phyloP scores from a whole-genome alignment of 1,284 basidiomycete species.

The Schizophyllum commune region DNA sequence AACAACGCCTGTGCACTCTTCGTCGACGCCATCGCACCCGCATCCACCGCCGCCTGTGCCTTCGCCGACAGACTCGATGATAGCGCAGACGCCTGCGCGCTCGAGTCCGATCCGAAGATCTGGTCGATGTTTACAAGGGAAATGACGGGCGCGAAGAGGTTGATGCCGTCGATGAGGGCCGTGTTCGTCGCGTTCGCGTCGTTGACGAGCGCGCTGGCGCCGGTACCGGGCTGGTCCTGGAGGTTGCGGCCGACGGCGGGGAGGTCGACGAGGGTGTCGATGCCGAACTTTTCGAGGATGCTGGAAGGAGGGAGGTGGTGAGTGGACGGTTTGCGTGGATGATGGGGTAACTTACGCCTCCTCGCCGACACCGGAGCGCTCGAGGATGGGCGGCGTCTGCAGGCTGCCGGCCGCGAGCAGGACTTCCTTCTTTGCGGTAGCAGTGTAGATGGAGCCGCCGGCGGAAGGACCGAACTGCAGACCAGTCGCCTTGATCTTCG shows the following conservation, averaged over 20 bases:
- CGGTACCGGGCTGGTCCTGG: constrained; percentile 15
- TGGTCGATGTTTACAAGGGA: constrained; percentile 20
- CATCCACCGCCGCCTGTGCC: not conserved
- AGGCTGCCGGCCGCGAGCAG: constrained; percentile 18
- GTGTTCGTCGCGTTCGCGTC: constrained; percentile 6
- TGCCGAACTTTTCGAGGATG: constrained; percentile 11
- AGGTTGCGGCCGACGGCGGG: constrained; percentile 20
- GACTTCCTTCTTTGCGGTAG: constrained; percentile 16
- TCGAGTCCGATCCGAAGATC: constrained; percentile 10
- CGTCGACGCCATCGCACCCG: not conserved
- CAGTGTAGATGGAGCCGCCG: constrained; percentile 9
- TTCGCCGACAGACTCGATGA: not conserved
- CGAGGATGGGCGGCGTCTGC: constrained; percentile 14
- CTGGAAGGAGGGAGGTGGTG: not conserved
- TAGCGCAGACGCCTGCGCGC: not conserved
- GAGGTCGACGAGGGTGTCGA: constrained; percentile 17
- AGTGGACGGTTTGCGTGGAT: not conserved
- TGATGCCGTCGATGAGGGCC: constrained; percentile 13
- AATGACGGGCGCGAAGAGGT: constrained; percentile 18
- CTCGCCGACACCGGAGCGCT: constrained; percentile 19
- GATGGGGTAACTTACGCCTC: constrained; percentile 5
- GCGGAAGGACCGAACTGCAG: constrained; percentile 14
- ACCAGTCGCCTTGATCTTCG: constrained; percentile 14
- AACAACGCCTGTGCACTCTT: not conserved
- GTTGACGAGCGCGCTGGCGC: constrained; percentile 14